These are phyloP conservation scores for Salinomyces thailandicus DNA, from an alignment of 2,329 filamentous ascomycete species.

Conservation along the genomic window DNA sequence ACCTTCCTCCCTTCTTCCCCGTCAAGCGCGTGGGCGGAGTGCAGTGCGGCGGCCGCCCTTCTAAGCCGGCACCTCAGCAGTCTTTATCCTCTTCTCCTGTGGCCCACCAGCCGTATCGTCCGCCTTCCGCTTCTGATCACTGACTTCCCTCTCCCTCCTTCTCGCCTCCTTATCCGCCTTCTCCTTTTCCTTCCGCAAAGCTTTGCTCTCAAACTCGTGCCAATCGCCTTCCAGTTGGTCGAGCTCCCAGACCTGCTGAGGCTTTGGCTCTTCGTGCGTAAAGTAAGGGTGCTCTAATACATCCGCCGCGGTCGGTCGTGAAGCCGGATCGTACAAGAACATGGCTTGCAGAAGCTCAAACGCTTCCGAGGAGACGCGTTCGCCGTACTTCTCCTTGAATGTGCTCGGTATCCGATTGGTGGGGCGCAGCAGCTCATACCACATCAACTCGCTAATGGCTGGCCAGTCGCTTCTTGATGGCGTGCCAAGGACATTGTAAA, in stretches of 20 bases:
- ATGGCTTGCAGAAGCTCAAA: constrained; percentile 75
- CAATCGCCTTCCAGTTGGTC: constrained; percentile 80
- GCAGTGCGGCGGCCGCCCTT: not conserved
- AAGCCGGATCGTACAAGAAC: constrained; percentile 79
- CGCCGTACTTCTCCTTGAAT: constrained; percentile 75
- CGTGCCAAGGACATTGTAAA: constrained; percentile 86
- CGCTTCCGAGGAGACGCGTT: constrained; percentile 65
- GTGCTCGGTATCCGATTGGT: constrained; percentile 59
- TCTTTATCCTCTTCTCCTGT: constrained; percentile 6
- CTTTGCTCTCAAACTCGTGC: constrained; percentile 98
- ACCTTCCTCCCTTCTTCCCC: no score
- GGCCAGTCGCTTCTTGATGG: constrained; percentile 81
- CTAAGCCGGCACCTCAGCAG: not conserved
- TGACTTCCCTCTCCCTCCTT: constrained; percentile 35
- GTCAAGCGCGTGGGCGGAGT: no score
- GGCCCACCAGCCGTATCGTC: constrained; percentile 12
- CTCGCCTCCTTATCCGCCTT: constrained; percentile 49
- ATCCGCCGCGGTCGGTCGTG: constrained; percentile 71
- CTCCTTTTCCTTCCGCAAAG: constrained; percentile 80
- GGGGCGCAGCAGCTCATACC: constrained; percentile 86
- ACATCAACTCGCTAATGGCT: constrained; percentile 81
- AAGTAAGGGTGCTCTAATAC: constrained; percentile 87
- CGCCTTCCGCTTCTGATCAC: constrained; percentile 26
- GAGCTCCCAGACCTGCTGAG: constrained; percentile 73
- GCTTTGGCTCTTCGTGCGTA: constrained; percentile 62